Conservation (phyloP, 176 grass and related monocot species). For the Melocanna baccifera region DNA sequence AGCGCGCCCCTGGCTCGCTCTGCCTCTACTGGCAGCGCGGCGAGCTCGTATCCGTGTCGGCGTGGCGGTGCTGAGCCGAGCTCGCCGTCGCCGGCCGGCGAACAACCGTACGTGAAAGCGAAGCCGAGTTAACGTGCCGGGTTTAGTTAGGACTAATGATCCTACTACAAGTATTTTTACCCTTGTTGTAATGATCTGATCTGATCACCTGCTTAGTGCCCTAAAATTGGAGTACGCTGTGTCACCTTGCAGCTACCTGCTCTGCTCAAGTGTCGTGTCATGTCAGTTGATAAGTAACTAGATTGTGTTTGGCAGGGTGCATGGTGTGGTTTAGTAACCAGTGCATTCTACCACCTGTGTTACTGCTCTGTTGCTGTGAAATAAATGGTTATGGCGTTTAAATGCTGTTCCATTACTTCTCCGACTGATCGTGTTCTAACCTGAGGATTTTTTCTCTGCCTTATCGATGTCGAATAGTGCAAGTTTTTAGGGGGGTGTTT, state of each 20-base stretch:
- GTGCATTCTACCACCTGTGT: slow-evolving; percentile 38
- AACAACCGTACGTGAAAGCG: neutral
- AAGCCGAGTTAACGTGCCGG: slow-evolving; percentile 23
- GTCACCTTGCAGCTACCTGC: slow-evolving; percentile 39
- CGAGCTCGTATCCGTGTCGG: slow-evolving; percentile 75
- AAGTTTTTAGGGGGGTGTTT: neutral
- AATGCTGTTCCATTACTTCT: neutral
- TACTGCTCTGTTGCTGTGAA: slow-evolving; percentile 34
- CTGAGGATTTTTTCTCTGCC: neutral
- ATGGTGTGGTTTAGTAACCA: slow-evolving; percentile 8
- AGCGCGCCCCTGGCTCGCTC: slow-evolving; percentile 59
- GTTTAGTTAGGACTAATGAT: slow-evolving; percentile 69
- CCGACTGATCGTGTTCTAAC: neutral
- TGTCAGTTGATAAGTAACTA: slow-evolving; percentile 12
- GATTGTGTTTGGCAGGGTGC: slow-evolving; percentile 32
- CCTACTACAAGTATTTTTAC: slow-evolving; percentile 31
- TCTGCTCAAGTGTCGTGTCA: slow-evolving; percentile 20
- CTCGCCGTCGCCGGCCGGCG: neutral
- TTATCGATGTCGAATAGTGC: neutral
- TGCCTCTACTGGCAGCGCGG: slow-evolving; percentile 80
- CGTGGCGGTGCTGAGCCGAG: slow-evolving; percentile 70
- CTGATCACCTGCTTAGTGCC: slow-evolving; percentile 32
- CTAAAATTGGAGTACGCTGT: slow-evolving; percentile 27
- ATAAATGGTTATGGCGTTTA: slow-evolving; percentile 29
- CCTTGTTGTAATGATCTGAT: slow-evolving; percentile 29